These are phyloP conservation scores for Echium plantagineum DNA, from an alignment of 257 asterid genomes.

Conservation along the genomic window DNA sequence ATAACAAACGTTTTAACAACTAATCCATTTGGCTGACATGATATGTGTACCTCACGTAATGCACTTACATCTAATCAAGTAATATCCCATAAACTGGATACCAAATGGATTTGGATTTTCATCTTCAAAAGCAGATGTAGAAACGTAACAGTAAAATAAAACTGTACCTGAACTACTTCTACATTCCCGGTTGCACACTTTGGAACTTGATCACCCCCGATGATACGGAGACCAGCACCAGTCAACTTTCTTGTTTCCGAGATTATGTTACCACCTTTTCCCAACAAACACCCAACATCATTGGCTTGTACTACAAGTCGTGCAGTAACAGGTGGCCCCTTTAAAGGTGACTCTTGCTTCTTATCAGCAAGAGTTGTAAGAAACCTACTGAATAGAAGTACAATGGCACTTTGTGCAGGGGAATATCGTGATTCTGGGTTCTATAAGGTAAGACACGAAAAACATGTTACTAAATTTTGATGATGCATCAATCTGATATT, in stretches of 20 bases:
- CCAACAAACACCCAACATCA: conserved; percentile 75
- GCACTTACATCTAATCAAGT: background rate
- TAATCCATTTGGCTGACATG: background rate
- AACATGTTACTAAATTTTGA: conserved; percentile 6
- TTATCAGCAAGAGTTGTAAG: conserved; percentile 27
- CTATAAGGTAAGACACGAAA: conserved; percentile 20
- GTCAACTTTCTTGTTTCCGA: conserved; percentile 67
- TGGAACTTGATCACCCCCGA: conserved; percentile 50
- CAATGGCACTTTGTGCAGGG: conserved; percentile 50
- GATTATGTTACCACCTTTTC: conserved; percentile 62
- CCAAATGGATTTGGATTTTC: background rate
- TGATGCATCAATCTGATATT: background rate
- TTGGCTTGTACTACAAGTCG: conserved; percentile 40
- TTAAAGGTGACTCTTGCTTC: conserved; percentile 25
- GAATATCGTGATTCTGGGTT: conserved; percentile 36
- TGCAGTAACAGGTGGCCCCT: conserved; percentile 28
- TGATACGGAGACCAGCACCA: conserved; percentile 41
- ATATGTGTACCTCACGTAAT: background rate
- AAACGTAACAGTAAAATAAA: background rate
- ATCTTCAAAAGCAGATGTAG: background rate
- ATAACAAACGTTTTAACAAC: conserved; percentile 2
- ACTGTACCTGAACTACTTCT: conserved; percentile 55
- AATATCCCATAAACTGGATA: background rate
- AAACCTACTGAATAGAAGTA: conserved; percentile 40
- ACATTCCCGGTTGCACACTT: conserved; percentile 39